Evolutionary conservation across 164 flowering plant species (phyloP).

Genomic region (grape (Vitis vinifera)): ASM3070453v1 NC_081816.1:8422501-8423000

Average conservation of each 20-base stretch:
- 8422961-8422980: constrained; percentile 18
- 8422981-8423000: constrained; percentile 10
- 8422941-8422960: constrained; percentile 20
- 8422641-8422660: too few species aligned
- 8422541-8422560: constrained; percentile 10
- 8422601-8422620: too few species aligned
- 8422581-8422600: background rate
- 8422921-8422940: constrained; percentile 10
- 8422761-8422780: too few species aligned
- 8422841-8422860: background rate
- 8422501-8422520: constrained; percentile 4
- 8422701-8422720: too few species aligned
- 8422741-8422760: background rate
- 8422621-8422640: too few species aligned
- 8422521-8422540: constrained; percentile 1
- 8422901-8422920: background rate
- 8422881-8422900: constrained; percentile 1
- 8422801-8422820: too few species aligned
- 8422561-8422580: constrained; percentile 8
- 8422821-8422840: too few species aligned
- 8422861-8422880: constrained; percentile 1
- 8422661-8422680: too few species aligned
- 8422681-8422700: too few species aligned
- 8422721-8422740: too few species aligned
- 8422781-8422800: too few species aligned